Percentiles rank a stretch among this genome's conserved stretches.
These are phyloP conservation scores for Rachicladosporium sp. DNA, from an alignment of 2,329 filamentous ascomycete species.

Conservation along the genomic window DNA sequence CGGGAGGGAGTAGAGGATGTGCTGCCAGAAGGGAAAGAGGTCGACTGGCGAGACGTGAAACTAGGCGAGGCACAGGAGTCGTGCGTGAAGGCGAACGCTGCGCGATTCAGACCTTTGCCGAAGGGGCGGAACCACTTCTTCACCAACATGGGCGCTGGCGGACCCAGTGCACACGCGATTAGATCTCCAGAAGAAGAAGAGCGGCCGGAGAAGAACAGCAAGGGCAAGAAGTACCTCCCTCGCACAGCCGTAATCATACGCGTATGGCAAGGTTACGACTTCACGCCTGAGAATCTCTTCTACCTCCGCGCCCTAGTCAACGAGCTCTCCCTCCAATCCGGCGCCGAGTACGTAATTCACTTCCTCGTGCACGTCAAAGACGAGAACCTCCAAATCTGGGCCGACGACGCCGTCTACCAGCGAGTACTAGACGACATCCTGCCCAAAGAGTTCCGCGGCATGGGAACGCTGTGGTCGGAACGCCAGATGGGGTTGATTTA, in stretches of 20 bases:
- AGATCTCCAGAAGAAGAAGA: conserved; percentile 7
- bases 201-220: conserved; percentile 8
- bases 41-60: conserved; percentile 65
- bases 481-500: conserved; percentile 44
- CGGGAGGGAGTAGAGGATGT: conserved; percentile 67
- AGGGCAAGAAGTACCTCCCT: conserved; percentile 17
- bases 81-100: conserved; percentile 59
- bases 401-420: conserved; percentile 61
- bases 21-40: conserved; percentile 57
- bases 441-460: conserved; percentile 37
- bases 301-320: conserved; percentile 71
- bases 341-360: conserved; percentile 71
- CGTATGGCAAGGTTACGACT: conserved; percentile 69
- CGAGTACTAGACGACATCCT: conserved; percentile 43
- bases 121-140: conserved; percentile 27
- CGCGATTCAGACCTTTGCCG: conserved; percentile 46
- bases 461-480: conserved; percentile 42
- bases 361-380: conserved; percentile 80
- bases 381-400: conserved; percentile 66
- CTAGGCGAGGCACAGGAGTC: conserved; percentile 69
- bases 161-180: conserved; percentile 12
- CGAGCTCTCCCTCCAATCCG: conserved; percentile 64
- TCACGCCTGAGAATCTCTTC: conserved; percentile 67
- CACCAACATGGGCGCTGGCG: conserved; percentile 26
- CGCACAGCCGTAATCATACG: conserved; percentile 72